Base-by-base conservation (phyloP, 495 filamentous ascomycete genomes). In the Paragyromitra xinjiangensis region DNA sequence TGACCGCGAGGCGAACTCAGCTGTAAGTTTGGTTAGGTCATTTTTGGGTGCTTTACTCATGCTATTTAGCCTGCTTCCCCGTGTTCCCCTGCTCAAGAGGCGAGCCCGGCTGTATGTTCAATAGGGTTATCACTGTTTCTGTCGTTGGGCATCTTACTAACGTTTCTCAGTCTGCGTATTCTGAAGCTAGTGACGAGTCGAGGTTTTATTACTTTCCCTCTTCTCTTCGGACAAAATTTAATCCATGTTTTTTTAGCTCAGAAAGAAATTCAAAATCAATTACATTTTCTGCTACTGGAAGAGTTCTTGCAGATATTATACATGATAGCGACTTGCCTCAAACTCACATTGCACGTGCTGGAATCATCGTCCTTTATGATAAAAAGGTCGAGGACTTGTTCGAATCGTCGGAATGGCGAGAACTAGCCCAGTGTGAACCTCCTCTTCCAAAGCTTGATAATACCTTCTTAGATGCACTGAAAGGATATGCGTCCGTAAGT, bases 401-500 rank as follows among this genome's bases (percentile, higher is more conserved):
- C 53, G 19, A 56, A 56, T 22, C 53, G 6, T 29, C 51, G 19
- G 51, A 56, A 19, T 12, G 22, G 51, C 51, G 24, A 19, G 51
- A 56, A 19, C 8, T 56, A 3, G 9, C 9, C 19, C 19, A 29
- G 19, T 22, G 22, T 24, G 22, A 56, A 56, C 51, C 51, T 56
- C 51, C 51, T 56, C 51, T 56, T 4, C 51, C 19, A 29, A 9
- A 56, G 22, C 51, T 56, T 56, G 51, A 56, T 26, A 7, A 56
- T 24, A 8, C 24, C 8, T 56, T 56, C 22, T 19, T 56, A 56
- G 22, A 8, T 24, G 39, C 62, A 64, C 40, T 51, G 8, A 66
- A 51, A 9, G 64, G 64, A 19, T 39, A 66, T 19, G 44, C 22
- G 16, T 66, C 24, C 34, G 64, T 66, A 51, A 66, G 44, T 50